Percentiles rank a stretch among this genome's conserved stretches.
These are phyloP conservation scores for Trichoderma brevicompactum DNA, from an alignment of 2,329 filamentous ascomycete species.

Conservation along the genomic window DNA sequence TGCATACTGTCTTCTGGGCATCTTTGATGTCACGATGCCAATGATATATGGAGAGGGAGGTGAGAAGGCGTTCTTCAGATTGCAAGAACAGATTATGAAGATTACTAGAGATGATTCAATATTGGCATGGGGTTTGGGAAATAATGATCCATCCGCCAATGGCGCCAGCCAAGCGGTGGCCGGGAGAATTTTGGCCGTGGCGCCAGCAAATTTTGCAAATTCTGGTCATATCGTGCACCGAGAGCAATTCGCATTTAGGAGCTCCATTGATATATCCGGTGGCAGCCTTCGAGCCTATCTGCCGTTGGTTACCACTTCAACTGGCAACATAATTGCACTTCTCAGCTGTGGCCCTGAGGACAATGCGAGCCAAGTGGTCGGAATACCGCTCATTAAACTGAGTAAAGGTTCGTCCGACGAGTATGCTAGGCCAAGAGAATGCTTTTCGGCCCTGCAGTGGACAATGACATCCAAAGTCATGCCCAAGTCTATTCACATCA, in stretches of 20 bases:
- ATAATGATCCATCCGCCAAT: not conserved
- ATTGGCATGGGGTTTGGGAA: constrained; percentile 31
- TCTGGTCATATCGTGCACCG: constrained; percentile 23
- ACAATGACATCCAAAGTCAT: not conserved
- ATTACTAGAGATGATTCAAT: constrained; percentile 32
- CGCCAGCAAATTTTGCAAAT: constrained; percentile 27
- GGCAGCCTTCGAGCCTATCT: constrained; percentile 22
- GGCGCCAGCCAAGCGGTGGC: not conserved
- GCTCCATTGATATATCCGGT: constrained; percentile 25
- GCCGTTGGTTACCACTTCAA: not conserved
- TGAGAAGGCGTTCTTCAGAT: constrained; percentile 28
- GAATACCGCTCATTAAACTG: constrained; percentile 23
- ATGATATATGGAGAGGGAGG: constrained; percentile 33
- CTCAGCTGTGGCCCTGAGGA: constrained; percentile 26
- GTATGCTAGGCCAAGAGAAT: constrained; percentile 13
- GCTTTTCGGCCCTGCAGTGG: not conserved
- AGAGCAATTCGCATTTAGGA: constrained; percentile 9
- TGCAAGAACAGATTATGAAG: constrained; percentile 32
- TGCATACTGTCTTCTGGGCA: constrained; percentile 33
- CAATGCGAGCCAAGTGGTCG: constrained; percentile 20
- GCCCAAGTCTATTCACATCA: constrained; percentile 18
- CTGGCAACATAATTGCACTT: constrained; percentile 6
- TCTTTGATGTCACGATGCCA: constrained; percentile 31
- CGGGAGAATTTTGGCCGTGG: constrained; percentile 14
- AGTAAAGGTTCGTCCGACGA: constrained; percentile 1